Conservation (phyloP, 2,329 filamentous ascomycete genomes). For the Trichoderma arundinaceum region DNA sequence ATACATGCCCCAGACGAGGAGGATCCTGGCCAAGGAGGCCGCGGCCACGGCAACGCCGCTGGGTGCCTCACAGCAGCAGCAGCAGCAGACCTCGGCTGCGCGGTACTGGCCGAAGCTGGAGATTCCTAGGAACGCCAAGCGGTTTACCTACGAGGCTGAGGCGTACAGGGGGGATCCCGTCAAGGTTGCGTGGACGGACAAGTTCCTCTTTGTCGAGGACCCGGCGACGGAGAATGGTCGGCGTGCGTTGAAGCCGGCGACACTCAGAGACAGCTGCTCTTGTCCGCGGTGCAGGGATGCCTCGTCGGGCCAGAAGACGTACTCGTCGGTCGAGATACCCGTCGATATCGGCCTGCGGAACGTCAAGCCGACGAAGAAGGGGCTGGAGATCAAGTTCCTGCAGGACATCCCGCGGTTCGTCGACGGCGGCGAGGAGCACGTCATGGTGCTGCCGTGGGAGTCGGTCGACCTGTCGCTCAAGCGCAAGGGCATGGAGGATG, state of each 20-base stretch:
- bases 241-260: constrained; percentile 38
- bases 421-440: constrained; percentile 41
- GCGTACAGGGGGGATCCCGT: constrained; percentile 30
- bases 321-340: constrained; percentile 51
- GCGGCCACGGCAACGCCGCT: background rate
- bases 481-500: constrained; percentile 34
- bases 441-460: constrained; percentile 43
- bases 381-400: constrained; percentile 65
- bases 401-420: constrained; percentile 49
- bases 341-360: constrained; percentile 41
- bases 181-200: constrained; percentile 38
- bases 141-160: constrained; percentile 28
- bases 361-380: constrained; percentile 44
- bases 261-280: constrained; percentile 60
- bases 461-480: constrained; percentile 46
- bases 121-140: constrained; percentile 32
- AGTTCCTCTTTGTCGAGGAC: constrained; percentile 42
- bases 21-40: constrained; percentile 1
- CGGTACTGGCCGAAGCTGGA: constrained; percentile 33
- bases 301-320: constrained; percentile 65
- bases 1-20: constrained; percentile 2
- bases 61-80: background rate
- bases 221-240: constrained; percentile 34
- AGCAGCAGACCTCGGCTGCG: constrained; percentile 21
- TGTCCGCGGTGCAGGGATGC: constrained; percentile 60